A percentile compares a stretch with the other conserved stretches of the same genome.
phyloP scores from a whole-genome alignment of 129 eudicot genomes.

The Deinandra increscens region DNA sequence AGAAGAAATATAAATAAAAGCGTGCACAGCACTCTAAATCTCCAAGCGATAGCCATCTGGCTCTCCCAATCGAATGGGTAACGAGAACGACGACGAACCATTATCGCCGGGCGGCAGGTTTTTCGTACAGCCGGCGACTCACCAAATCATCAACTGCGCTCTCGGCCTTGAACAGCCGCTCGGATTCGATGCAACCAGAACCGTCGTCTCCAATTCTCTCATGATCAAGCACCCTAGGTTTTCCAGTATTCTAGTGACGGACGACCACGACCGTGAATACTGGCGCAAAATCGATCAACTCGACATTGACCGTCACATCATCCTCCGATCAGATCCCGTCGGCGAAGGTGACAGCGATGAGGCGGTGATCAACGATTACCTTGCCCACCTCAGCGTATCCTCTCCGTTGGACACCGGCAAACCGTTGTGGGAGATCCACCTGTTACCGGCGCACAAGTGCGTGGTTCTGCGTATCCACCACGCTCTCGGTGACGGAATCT shows the following conservation, averaged over 20 bases:
- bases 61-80: slow-evolving; percentile 8
- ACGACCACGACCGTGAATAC: slow-evolving; percentile 47
- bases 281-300: slow-evolving; percentile 60
- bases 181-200: slow-evolving; percentile 30
- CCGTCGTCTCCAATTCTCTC: slow-evolving; percentile 45
- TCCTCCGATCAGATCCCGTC: slow-evolving; percentile 41
- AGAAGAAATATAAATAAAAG: not conserved
- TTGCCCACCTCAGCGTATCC: slow-evolving; percentile 64
- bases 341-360: slow-evolving; percentile 32
- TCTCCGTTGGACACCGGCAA: slow-evolving; percentile 57
- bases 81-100: slow-evolving; percentile 51
- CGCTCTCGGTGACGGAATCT: slow-evolving; percentile 85
- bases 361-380: slow-evolving; percentile 54
- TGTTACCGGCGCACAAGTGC: slow-evolving; percentile 58
- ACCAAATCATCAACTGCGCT: slow-evolving; percentile 60
- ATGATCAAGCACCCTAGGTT: slow-evolving; percentile 77
- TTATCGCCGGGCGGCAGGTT: slow-evolving; percentile 75
- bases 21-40: not conserved
- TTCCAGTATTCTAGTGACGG: slow-evolving; percentile 54
- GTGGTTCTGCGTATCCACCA: slow-evolving; percentile 69
- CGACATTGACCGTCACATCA: slow-evolving; percentile 63
- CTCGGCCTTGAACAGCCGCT: slow-evolving; percentile 44
- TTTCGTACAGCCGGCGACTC: slow-evolving; percentile 50
- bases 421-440: slow-evolving; percentile 86
- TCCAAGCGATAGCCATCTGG: not conserved